Evolutionary conservation across 495 filamentous ascomycete species (phyloP).

Genomic region (Margaritispora aquatica): DNA sequence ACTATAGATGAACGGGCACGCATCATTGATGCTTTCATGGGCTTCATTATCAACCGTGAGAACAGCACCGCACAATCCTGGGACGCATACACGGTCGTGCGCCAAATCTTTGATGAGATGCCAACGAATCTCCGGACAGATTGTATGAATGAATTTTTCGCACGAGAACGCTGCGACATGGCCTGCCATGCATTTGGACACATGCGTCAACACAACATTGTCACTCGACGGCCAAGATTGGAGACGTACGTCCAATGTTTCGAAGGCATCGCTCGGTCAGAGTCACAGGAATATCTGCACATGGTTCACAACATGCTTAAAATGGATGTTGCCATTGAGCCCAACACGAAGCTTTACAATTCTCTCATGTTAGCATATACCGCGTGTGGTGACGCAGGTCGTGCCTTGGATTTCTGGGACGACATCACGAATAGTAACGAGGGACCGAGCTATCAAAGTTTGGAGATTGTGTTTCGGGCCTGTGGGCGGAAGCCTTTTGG

Average conservation of each 20-base stretch:
- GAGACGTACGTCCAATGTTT: constrained; percentile 75
- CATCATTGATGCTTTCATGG: constrained; percentile 56
- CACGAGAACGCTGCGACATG: constrained; percentile 69
- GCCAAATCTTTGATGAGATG: constrained; percentile 72
- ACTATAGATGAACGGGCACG: constrained; percentile 54
- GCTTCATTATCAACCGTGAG: constrained; percentile 54
- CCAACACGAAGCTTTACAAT: constrained; percentile 70
- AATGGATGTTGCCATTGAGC: constrained; percentile 72
- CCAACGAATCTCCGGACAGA: constrained; percentile 50
- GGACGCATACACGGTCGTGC: constrained; percentile 75
- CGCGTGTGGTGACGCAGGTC: constrained; percentile 52
- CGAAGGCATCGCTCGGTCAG: constrained; percentile 61
- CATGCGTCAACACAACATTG: constrained; percentile 65
- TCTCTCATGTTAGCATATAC: constrained; percentile 81
- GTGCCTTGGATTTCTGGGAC: constrained; percentile 72
- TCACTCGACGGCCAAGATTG: constrained; percentile 51
- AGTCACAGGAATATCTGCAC: constrained; percentile 58
- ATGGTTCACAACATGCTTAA: constrained; percentile 88
- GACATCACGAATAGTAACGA: constrained; percentile 71
- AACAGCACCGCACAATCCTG: constrained; percentile 61
- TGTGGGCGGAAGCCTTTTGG: constrained; percentile 63
- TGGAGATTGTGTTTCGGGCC: constrained; percentile 70
- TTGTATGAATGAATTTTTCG: constrained; percentile 82
- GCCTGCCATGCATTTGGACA: constrained; percentile 80
- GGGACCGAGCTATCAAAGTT: constrained; percentile 72